These are phyloP conservation scores for Sclerospora graminicola DNA, from an alignment of 352 stramenopile species.

Conservation along the genomic window DNA sequence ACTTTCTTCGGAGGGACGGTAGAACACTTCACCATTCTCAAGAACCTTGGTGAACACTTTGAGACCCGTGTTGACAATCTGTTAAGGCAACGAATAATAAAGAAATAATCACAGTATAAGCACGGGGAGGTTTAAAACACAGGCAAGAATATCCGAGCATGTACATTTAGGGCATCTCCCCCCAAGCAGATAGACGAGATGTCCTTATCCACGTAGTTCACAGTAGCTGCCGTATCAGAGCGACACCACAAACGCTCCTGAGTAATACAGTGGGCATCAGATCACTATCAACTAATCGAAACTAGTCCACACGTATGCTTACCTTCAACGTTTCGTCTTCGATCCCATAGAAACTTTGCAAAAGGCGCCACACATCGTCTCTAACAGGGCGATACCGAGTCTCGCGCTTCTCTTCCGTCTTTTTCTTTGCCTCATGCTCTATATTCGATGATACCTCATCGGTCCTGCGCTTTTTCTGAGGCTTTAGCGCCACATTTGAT, in stretches of 20 bases:
- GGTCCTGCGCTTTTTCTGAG: conserved; percentile 40
- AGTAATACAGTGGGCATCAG: no score
- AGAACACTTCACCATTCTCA: conserved; percentile 57
- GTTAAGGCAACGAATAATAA: conserved; percentile 1
- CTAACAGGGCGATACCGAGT: conserved; percentile 58
- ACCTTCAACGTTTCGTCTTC: conserved; percentile 40
- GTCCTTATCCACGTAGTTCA: conserved; percentile 72
- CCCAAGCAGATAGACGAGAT: conserved; percentile 52
- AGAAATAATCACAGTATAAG: conserved; percentile 1
- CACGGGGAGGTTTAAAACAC: neutral
- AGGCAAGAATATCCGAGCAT: conserved; percentile 1
- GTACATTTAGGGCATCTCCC: conserved; percentile 57
- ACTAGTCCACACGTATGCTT: neutral
- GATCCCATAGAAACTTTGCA: conserved; percentile 62
- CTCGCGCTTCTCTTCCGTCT: conserved; percentile 40
- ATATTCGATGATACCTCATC: no score
- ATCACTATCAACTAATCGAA: neutral
- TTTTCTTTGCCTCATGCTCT: conserved; percentile 8
- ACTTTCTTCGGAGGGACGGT: conserved; percentile 81
- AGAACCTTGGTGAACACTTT: conserved; percentile 83
- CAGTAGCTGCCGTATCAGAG: conserved; percentile 56
- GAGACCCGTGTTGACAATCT: conserved; percentile 90
- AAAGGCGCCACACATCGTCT: conserved; percentile 46
- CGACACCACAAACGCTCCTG: conserved; percentile 59
- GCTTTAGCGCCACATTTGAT: conserved; percentile 15